Conservation (phyloP, 2,329 filamentous ascomycete genomes). For the Trichophyton verrucosum region DNA sequence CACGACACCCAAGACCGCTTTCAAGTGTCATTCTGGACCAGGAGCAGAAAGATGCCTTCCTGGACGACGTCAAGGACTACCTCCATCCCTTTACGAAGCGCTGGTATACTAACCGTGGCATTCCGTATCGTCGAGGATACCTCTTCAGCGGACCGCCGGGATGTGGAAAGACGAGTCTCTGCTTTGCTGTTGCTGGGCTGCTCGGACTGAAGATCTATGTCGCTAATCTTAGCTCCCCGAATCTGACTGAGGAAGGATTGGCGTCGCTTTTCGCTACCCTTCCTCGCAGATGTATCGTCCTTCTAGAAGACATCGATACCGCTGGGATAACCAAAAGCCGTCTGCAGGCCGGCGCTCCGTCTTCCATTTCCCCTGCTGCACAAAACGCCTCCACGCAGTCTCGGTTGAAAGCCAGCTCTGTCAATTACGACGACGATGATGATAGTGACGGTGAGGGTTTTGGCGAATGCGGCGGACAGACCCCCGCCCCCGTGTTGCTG, state of each 20-base stretch:
- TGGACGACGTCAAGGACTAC: slow-evolving; percentile 46
- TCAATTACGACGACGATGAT: neutral
- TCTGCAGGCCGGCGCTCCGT: neutral
- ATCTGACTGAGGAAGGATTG: slow-evolving; percentile 54
- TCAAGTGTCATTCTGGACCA: slow-evolving; percentile 42
- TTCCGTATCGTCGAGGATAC: slow-evolving; percentile 65
- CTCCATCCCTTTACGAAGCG: slow-evolving; percentile 41
- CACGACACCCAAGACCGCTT: slow-evolving; percentile 32
- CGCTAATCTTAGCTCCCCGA: slow-evolving; percentile 48
- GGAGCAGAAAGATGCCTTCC: slow-evolving; percentile 37
- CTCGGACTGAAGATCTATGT: slow-evolving; percentile 57
- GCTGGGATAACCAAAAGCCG: slow-evolving; percentile 52
- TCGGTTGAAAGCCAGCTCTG: neutral
- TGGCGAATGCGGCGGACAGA: neutral
- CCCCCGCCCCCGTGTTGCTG: neutral
- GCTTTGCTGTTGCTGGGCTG: slow-evolving; percentile 52
- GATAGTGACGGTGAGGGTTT: slow-evolving; percentile 6
- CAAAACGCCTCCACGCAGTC: neutral
- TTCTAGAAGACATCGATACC: slow-evolving; percentile 65
- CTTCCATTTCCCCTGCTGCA: neutral
- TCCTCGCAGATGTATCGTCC: slow-evolving; percentile 42
- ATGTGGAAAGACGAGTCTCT: slow-evolving; percentile 61
- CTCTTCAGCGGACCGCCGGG: slow-evolving; percentile 43
- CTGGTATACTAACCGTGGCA: slow-evolving; percentile 34
- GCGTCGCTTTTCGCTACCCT: slow-evolving; percentile 48